A percentile compares a stretch with the other conserved stretches of the same genome.
Conservation (phyloP, 2,329 filamentous ascomycete species). For the Diplodia intermedia region DNA sequence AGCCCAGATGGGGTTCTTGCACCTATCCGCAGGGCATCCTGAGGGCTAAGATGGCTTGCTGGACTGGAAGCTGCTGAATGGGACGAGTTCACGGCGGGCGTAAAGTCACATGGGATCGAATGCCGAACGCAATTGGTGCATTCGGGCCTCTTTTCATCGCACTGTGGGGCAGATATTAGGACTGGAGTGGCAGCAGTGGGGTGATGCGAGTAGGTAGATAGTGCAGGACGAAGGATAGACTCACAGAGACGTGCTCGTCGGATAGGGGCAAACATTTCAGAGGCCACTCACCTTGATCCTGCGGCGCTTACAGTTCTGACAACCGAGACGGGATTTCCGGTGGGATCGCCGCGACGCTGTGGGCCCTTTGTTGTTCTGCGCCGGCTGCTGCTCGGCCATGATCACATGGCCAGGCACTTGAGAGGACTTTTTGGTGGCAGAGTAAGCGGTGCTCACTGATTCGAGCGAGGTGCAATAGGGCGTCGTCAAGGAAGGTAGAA, state of each 20-base stretch:
- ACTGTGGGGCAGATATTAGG: slow-evolving; percentile 33
- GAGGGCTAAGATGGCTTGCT: slow-evolving; percentile 6
- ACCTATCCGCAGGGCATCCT: neutral
- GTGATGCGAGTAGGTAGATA: no score
- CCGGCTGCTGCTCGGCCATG: slow-evolving; percentile 22
- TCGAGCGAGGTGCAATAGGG: slow-evolving; percentile 1
- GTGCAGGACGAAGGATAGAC: neutral
- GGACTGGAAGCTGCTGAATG: slow-evolving; percentile 11
- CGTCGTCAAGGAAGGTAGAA: neutral
- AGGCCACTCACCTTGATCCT: slow-evolving; percentile 25
- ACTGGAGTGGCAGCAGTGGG: neutral
- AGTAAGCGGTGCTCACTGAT: neutral
- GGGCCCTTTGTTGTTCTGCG: slow-evolving; percentile 9
- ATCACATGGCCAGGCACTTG: slow-evolving; percentile 9
- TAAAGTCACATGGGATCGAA: slow-evolving; percentile 40
- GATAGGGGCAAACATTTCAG: neutral
- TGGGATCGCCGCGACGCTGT: slow-evolving; percentile 31
- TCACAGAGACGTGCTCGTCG: neutral
- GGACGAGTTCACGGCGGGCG: slow-evolving; percentile 34
- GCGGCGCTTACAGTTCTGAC: slow-evolving; percentile 28
- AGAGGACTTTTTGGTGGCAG: neutral
- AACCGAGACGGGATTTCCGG: slow-evolving; percentile 30
- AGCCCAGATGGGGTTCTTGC: slow-evolving; percentile 13
- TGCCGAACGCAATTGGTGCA: slow-evolving; percentile 45
- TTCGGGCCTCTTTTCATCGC: slow-evolving; percentile 43